phyloP scores from a whole-genome alignment of 345 rosid genomes.

The Brassica cretica region DNA sequence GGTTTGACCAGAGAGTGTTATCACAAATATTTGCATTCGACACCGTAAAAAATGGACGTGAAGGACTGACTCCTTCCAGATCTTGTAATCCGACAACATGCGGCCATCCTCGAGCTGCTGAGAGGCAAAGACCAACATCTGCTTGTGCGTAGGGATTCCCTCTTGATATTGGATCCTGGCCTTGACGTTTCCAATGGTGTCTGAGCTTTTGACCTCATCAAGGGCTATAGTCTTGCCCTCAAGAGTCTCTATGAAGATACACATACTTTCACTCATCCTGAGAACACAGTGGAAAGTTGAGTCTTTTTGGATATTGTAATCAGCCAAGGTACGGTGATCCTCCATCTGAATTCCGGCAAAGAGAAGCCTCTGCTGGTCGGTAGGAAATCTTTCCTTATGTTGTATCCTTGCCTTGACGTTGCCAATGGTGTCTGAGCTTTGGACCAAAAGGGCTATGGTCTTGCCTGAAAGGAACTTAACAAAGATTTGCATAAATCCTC shows the following conservation, averaged over 20 bases:
- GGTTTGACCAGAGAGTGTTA: neutral
- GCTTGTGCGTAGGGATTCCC: neutral
- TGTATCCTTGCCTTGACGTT: neutral
- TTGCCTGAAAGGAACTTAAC: neutral
- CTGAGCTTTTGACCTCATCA: neutral
- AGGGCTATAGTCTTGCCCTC: neutral
- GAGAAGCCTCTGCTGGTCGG: neutral
- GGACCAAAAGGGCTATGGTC: neutral
- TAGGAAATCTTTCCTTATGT: neutral
- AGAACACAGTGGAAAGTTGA: neutral
- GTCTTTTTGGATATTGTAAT: neutral
- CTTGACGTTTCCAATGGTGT: neutral
- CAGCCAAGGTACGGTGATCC: neutral
- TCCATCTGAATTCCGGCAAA: neutral
- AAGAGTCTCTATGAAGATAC: neutral
- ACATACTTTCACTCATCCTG: neutral
- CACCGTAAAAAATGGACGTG: neutral
- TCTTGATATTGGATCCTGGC: neutral
- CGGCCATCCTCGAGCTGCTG: neutral
- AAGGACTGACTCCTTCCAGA: neutral
- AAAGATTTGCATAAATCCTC: neutral
- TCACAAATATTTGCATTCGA: neutral
- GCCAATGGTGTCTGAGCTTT: neutral
- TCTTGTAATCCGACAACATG: neutral
- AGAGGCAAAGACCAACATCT: neutral